Percentiles rank a stretch among this genome's conserved stretches.
Conservation (phyloP, 2,329 filamentous ascomycete species). For the Aspergillus felis region DNA sequence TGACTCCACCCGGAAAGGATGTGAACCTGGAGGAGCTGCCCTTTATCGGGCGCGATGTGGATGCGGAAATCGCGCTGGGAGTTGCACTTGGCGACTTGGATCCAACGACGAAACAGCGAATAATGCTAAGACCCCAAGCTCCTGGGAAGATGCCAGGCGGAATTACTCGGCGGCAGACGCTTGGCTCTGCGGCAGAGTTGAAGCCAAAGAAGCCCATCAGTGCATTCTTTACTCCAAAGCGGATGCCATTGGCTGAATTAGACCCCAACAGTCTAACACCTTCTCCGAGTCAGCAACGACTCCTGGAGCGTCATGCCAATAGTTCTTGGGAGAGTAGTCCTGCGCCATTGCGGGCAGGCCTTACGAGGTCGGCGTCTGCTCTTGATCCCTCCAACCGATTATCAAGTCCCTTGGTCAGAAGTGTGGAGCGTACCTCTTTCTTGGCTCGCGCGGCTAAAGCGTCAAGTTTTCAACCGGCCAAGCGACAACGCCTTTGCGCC, state of each 20-base stretch:
- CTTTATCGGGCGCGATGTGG: constrained; percentile 74
- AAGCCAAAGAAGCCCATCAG: constrained; percentile 62
- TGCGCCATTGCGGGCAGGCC: constrained; percentile 37
- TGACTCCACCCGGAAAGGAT: constrained; percentile 63
- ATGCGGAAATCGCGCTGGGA: constrained; percentile 63
- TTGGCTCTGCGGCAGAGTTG: constrained; percentile 46
- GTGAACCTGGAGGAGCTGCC: constrained; percentile 67
- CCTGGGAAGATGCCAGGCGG: constrained; percentile 31
- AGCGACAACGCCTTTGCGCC: constrained; percentile 51
- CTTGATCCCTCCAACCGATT: constrained; percentile 34
- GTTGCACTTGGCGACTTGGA: constrained; percentile 81
- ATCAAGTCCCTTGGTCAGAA: constrained; percentile 41
- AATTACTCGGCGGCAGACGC: constrained; percentile 37
- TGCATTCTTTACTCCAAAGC: constrained; percentile 61
- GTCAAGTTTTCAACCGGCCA: constrained; percentile 46
- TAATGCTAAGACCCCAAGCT: constrained; percentile 38
- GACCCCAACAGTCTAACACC: constrained; percentile 65
- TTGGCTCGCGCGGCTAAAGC: constrained; percentile 33
- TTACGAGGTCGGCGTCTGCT: constrained; percentile 32
- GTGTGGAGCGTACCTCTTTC: constrained; percentile 38
- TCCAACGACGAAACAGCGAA: constrained; percentile 76
- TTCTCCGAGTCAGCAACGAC: constrained; percentile 60
- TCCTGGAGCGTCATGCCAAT: constrained; percentile 52
- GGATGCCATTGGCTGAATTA: constrained; percentile 62
- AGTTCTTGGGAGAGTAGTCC: constrained; percentile 54